These are phyloP conservation scores for slime mould (Dictyostelium discoideum) DNA, from an alignment of 78 protist species.

Conservation along the genomic window dicty_2.7 NC_007090.3:1797001-1797500, in stretches of 20 bases:
- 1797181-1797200: constrained; percentile 11
- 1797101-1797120: constrained; percentile 54
- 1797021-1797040: constrained; percentile 26
- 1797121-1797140: constrained; percentile 18
- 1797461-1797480: not conserved
- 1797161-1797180: constrained; percentile 40
- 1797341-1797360: too few relatives aligned
- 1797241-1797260: constrained; percentile 28
- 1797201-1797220: constrained; percentile 79
- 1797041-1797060: constrained; percentile 29
- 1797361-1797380: constrained; percentile 51
- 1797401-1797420: constrained; percentile 17
- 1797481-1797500: not conserved
- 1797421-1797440: not conserved
- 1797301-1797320: too few relatives aligned
- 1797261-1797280: constrained; percentile 20
- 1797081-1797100: constrained; percentile 35
- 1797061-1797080: constrained; percentile 27
- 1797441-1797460: not conserved
- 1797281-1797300: too few relatives aligned
- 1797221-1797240: constrained; percentile 66
- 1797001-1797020: constrained; percentile 14
- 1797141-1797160: constrained; percentile 54
- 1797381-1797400: constrained; percentile 57
- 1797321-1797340: too few relatives aligned